These are phyloP conservation scores for Alectoria sarmentosa DNA, from an alignment of 495 filamentous ascomycete genomes.

Conservation along the genomic window DNA sequence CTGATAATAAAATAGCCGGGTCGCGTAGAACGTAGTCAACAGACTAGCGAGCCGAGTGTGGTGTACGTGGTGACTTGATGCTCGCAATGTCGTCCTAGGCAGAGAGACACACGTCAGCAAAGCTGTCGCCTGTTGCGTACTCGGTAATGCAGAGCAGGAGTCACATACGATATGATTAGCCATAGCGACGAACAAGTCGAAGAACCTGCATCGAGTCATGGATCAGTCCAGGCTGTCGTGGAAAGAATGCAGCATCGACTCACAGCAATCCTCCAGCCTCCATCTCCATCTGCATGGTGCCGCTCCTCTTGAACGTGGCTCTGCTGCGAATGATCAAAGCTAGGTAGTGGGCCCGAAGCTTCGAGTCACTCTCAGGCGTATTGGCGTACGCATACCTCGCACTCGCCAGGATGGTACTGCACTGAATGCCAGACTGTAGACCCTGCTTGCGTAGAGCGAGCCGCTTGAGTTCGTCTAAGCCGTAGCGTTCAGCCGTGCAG, in stretches of 20 bases:
- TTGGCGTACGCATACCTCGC: conserved; percentile 83
- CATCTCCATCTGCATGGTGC: conserved; percentile 97
- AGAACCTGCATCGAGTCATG: conserved; percentile 44
- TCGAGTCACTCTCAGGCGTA: conserved; percentile 82
- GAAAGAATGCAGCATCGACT: neutral
- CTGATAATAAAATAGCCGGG: neutral
- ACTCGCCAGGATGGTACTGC: conserved; percentile 72
- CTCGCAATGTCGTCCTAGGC: conserved; percentile 28
- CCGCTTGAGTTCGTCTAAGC: conserved; percentile 72
- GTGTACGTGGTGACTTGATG: conserved; percentile 27
- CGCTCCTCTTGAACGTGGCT: conserved; percentile 82
- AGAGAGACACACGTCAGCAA: conserved; percentile 19
- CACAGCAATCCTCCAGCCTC: conserved; percentile 67
- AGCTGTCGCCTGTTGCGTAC: neutral
- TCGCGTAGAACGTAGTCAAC: neutral
- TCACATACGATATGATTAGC: conserved; percentile 72
- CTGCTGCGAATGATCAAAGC: conserved; percentile 82
- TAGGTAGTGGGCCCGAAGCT: conserved; percentile 83
- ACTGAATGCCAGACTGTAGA: conserved; percentile 71
- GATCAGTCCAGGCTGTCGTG: neutral
- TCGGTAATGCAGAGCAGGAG: neutral
- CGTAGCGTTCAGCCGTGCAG: conserved; percentile 77
- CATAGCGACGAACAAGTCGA: conserved; percentile 88
- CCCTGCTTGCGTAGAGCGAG: conserved; percentile 82
- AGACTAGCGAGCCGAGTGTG: conserved; percentile 21